Evolutionary conservation across 2,329 filamentous ascomycete genomes (phyloP), one percentile per base, ranked within the genome.

Genomic region (Botryotinia calthae): DNA sequence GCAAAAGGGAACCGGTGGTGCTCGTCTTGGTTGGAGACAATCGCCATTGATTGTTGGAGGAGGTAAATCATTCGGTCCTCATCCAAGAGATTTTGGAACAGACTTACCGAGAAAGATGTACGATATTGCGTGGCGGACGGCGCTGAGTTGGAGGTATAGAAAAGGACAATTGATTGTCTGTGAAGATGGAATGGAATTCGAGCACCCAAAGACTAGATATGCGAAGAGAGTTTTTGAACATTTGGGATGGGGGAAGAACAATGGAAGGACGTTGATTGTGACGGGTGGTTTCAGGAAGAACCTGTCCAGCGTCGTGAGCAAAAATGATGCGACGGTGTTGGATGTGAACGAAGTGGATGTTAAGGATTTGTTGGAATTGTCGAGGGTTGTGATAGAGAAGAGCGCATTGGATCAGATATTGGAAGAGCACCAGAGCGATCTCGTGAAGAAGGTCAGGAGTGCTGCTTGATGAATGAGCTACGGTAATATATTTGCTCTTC

Each of bases 111-210:
- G 88, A 81, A 98, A 98, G 85, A 89, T 97, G 65, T 99, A 99
- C 84, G 95, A 98, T 83, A 87, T 97, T 78, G 96, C 96, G 16
- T 98, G 94, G 93, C 90, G 96, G 81, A 98, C 93, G 61, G 96
- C 96, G 18, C 87, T 99, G 76, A 96, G 92, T 80, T 97, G 97
- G 85, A 90, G 96, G 74, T 98, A 96, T 84, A 87, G 91, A 76
- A 89, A 90, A 77, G 96, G 95, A 66, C 93, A 98, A 84, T 85
- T 99, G 79, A 85, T 98, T 76, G 89, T 99, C 59, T 90, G 96
- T 79, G 91, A 95, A 79, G 91, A 94, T 79, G 88, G 89, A 58
- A 87, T 93, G 84, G 90, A 94, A 76, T 88, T 97, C 74, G 76
- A 79, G 66, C 71, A 76, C 34, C 73, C 87, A 0, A 79, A 82